A percentile compares a stretch with the other conserved stretches of the same genome.
These are phyloP conservation scores for Dioscorea alata DNA, from an alignment of 106 monocot genomes.

Conservation along the genomic window DNA sequence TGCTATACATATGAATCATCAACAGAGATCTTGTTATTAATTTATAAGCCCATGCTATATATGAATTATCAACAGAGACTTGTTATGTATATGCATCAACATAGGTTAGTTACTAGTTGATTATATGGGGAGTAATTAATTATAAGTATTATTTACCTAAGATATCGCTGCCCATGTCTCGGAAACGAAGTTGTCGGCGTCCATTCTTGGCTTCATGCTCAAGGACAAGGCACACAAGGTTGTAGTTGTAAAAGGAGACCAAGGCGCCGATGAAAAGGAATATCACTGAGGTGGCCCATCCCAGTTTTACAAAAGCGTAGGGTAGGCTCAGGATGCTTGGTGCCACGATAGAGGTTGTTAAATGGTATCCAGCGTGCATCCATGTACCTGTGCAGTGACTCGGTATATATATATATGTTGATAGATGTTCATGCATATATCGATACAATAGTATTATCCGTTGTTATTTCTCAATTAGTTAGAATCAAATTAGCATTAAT, in stretches of 20 bases:
- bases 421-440: too few species aligned
- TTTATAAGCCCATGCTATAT: too few species aligned
- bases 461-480: too few species aligned
- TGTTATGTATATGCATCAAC: too few species aligned
- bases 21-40: too few species aligned
- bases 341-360: slow-evolving; percentile 89
- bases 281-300: slow-evolving; percentile 56
- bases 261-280: slow-evolving; percentile 40
- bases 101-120: neutral
- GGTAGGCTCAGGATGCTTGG: slow-evolving; percentile 84
- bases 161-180: slow-evolving; percentile 74
- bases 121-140: too few species aligned
- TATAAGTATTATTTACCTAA: slow-evolving; percentile 34
- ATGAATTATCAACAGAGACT: too few species aligned
- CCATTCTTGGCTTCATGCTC: slow-evolving; percentile 73
- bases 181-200: slow-evolving; percentile 67
- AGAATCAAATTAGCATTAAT: too few species aligned
- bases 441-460: too few species aligned
- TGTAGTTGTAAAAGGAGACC: slow-evolving; percentile 92
- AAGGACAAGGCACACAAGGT: slow-evolving; percentile 72
- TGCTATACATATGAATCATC: too few species aligned
- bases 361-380: slow-evolving; percentile 86
- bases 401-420: too few species aligned
- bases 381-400: slow-evolving; percentile 52
- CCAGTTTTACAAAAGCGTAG: slow-evolving; percentile 58